Evolutionary conservation across 2,329 filamentous ascomycete species (phyloP).

Genomic region (Xylariaceae sp.): DNA sequence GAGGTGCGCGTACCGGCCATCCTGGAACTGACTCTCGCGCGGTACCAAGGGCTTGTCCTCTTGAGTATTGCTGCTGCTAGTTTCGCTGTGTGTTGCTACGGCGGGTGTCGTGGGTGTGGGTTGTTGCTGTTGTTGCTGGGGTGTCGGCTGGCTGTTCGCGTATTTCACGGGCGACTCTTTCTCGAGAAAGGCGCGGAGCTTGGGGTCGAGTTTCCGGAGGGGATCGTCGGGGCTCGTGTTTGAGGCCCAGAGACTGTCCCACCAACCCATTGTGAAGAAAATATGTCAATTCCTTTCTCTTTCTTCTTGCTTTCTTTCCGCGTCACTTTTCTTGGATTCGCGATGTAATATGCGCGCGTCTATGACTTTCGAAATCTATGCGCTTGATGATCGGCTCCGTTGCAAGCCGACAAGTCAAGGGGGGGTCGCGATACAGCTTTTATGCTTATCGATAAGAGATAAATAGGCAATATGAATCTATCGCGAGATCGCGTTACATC

Average conservation of each 20-base stretch:
- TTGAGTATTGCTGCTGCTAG: slow-evolving; percentile 11
- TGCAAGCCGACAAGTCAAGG: background rate
- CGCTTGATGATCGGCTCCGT: background rate
- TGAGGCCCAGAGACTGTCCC: slow-evolving; percentile 49
- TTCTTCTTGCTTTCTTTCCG: background rate
- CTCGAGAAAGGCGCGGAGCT: slow-evolving; percentile 77
- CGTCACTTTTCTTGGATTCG: background rate
- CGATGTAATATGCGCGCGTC: background rate
- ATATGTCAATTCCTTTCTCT: background rate
- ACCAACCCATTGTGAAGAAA: slow-evolving; percentile 49
- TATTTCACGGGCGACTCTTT: slow-evolving; percentile 75
- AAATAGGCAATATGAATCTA: slow-evolving; percentile 2
- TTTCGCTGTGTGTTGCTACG: background rate
- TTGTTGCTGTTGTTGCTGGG: background rate
- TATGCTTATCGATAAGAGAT: slow-evolving; percentile 14
- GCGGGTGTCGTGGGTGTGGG: background rate
- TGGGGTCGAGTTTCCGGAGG: slow-evolving; percentile 71
- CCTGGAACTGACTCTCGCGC: slow-evolving; percentile 49
- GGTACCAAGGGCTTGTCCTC: slow-evolving; percentile 37
- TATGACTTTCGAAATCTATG: background rate
- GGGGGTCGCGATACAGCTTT: background rate
- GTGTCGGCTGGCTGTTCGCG: slow-evolving; percentile 21
- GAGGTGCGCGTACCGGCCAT: slow-evolving; percentile 70
- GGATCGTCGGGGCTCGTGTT: slow-evolving; percentile 53
- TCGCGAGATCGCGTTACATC: slow-evolving; percentile 1